Evolutionary conservation across 345 rosid genomes (phyloP).

Genomic region (Ceriops zippeliana): DNA sequence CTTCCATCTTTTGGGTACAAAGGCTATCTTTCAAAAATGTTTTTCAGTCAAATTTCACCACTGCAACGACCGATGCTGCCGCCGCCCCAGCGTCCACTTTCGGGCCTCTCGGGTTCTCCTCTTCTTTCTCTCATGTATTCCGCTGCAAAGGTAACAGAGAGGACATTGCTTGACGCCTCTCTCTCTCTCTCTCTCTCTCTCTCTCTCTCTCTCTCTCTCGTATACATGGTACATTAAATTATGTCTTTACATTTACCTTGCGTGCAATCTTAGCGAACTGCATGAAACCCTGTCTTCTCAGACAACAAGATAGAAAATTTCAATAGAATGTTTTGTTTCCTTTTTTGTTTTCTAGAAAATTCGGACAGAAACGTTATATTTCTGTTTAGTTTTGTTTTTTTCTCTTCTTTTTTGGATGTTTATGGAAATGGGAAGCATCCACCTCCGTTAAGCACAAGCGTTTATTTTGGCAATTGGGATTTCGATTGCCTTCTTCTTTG

Average conservation of each 20-base stretch:
- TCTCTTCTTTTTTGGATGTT: no score
- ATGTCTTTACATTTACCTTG: neutral
- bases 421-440: neutral
- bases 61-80: neutral
- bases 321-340: neutral
- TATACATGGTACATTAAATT: neutral
- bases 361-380: neutral
- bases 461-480: neutral
- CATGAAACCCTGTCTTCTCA: neutral
- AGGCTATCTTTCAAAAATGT: neutral
- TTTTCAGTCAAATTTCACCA: neutral
- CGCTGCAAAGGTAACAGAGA: neutral
- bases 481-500: neutral
- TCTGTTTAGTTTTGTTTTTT: neutral
- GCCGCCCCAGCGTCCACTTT: neutral
- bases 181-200: no score
- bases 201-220: no score
- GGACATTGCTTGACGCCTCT: neutral
- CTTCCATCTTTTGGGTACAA: neutral
- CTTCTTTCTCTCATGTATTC: neutral
- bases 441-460: neutral
- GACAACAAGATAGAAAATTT: neutral
- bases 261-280: neutral
- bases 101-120: neutral
- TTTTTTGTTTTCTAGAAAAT: neutral